These are phyloP conservation scores for Solanum bulbocastanum DNA, from an alignment of 257 asterid species.

Conservation along the genomic window DNA sequence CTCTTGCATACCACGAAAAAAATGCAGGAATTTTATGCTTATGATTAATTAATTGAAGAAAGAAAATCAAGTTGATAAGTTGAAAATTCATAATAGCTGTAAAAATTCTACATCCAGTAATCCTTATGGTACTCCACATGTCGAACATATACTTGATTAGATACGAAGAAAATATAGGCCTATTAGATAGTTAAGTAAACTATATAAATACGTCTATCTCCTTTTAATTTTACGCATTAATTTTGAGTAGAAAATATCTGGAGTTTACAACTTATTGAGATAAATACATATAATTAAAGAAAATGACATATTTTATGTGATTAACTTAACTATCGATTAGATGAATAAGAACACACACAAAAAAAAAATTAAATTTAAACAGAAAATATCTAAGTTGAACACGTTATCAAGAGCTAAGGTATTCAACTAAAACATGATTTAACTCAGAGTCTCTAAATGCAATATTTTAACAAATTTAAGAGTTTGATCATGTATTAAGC, in stretches of 20 bases:
- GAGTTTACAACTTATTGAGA: not conserved
- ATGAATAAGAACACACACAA: not conserved
- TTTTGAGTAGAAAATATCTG: too few species aligned
- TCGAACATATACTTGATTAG: not conserved
- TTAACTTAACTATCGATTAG: not conserved
- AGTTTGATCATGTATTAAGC: not conserved
- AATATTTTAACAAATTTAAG: not conserved
- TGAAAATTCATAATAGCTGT: not conserved
- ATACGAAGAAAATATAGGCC: not conserved
- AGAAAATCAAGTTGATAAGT: not conserved
- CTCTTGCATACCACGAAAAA: too few species aligned
- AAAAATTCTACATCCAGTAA: not conserved
- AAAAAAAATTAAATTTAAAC: not conserved
- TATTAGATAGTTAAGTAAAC: not conserved
- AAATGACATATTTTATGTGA: too few species aligned
- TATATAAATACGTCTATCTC: too few species aligned
- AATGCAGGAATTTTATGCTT: not conserved
- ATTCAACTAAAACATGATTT: not conserved
- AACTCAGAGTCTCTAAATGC: too few species aligned
- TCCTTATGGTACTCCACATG: not conserved
- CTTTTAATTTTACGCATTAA: too few species aligned
- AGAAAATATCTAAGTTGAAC: not conserved
- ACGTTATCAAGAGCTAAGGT: not conserved
- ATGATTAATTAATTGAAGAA: not conserved
- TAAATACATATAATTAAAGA: too few species aligned